phyloP scores from a whole-genome alignment of 169 alveolate species.

The Cryptosporidium viatorum region DNA sequence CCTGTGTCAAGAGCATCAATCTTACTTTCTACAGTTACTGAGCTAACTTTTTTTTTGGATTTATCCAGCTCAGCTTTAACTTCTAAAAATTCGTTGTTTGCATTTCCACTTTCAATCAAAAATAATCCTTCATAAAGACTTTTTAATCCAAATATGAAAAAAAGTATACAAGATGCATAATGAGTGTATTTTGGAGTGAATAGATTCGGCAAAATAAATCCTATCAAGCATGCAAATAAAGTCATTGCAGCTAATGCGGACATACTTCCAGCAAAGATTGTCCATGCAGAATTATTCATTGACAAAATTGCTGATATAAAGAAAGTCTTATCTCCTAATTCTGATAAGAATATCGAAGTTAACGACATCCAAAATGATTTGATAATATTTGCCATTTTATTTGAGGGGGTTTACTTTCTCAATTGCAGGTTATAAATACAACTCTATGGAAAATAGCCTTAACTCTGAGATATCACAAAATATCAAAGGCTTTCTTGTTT shows the following conservation, averaged over 20 bases:
- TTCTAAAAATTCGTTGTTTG: constrained; percentile 53
- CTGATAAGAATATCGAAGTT: constrained; percentile 79
- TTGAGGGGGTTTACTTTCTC: neutral
- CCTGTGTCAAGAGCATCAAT: constrained; percentile 26
- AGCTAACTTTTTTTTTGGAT: constrained; percentile 3
- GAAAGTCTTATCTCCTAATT: constrained; percentile 85
- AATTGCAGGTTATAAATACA: no score
- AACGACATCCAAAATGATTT: constrained; percentile 70
- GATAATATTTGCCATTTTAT: constrained; percentile 16
- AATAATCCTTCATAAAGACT: constrained; percentile 76
- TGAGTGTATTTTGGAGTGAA: constrained; percentile 73
- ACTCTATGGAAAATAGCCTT: neutral
- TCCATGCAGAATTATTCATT: constrained; percentile 77
- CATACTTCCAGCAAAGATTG: constrained; percentile 79
- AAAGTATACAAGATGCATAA: constrained; percentile 73
- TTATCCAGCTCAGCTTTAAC: constrained; percentile 59
- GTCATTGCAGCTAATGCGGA: constrained; percentile 82
- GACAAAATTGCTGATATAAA: constrained; percentile 82
- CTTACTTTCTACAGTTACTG: constrained; percentile 1
- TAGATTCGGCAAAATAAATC: constrained; percentile 74
- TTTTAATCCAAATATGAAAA: constrained; percentile 75
- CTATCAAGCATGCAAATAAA: constrained; percentile 78
- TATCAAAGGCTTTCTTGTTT: no score
- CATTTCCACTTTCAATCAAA: constrained; percentile 39
- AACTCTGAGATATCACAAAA: neutral